Conservation (phyloP, 2,329 filamentous ascomycete genomes). For the Aaosphaeria pasadenensis region DNA sequence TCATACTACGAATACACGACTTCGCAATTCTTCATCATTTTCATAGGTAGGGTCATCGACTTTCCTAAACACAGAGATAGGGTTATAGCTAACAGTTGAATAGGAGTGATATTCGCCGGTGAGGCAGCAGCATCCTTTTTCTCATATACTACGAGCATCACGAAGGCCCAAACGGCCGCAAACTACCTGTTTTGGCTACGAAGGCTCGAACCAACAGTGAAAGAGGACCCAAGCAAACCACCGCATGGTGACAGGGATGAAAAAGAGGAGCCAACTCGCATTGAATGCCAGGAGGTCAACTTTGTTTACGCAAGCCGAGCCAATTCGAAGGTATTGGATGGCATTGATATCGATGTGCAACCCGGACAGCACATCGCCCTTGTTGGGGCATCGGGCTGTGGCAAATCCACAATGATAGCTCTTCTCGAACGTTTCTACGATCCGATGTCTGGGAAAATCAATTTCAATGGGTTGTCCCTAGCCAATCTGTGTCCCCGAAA, state of each 20-base stretch:
- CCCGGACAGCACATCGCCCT: slow-evolving; percentile 83
- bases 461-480: slow-evolving; percentile 77
- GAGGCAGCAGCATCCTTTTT: slow-evolving; percentile 92
- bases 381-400: slow-evolving; percentile 88
- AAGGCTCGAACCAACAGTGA: slow-evolving; percentile 35
- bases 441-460: slow-evolving; percentile 73
- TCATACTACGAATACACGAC: slow-evolving; percentile 54
- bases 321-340: slow-evolving; percentile 73
- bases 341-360: slow-evolving; percentile 66
- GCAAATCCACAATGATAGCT: slow-evolving; percentile 89
- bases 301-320: slow-evolving; percentile 79
- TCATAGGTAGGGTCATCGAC: not conserved
- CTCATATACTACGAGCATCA: slow-evolving; percentile 92
- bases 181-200: slow-evolving; percentile 48
- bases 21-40: slow-evolving; percentile 1
- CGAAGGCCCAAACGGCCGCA: slow-evolving; percentile 85
- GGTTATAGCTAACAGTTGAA: slow-evolving; percentile 50
- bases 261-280: slow-evolving; percentile 30
- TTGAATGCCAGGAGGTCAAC: slow-evolving; percentile 62
- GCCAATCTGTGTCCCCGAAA: slow-evolving; percentile 71
- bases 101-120: slow-evolving; percentile 79
- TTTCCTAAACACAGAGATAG: too few relatives aligned
- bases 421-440: slow-evolving; percentile 95
- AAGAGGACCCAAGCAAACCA: slow-evolving; percentile 32
- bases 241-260: slow-evolving; percentile 28